A percentile compares a stretch with the other conserved stretches of the same genome.
Conservation (phyloP, 768 basidiomycete genomes). For the Tulasnella sp. region DNA sequence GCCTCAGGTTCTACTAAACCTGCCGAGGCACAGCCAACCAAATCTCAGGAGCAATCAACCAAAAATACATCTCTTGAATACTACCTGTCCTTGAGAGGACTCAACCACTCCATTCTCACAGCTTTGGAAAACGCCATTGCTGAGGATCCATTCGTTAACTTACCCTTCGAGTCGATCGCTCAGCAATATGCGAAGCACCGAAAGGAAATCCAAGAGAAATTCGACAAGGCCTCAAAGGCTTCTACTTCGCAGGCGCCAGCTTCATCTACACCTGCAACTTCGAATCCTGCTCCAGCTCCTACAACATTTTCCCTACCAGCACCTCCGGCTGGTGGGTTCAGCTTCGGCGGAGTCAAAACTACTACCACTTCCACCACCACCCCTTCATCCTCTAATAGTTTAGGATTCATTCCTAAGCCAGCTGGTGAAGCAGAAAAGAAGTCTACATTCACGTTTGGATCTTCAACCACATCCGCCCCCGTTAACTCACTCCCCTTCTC, state of each 20-base stretch:
- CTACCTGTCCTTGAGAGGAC: conserved; percentile 14
- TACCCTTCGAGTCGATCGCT: conserved; percentile 3
- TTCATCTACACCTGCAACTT: background rate
- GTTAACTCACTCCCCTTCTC: no score
- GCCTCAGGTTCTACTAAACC: background rate
- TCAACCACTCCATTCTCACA: conserved; percentile 15
- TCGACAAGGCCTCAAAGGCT: background rate
- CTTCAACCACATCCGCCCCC: background rate
- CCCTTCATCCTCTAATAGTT: background rate
- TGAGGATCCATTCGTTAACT: conserved; percentile 15
- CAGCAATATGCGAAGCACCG: conserved; percentile 10
- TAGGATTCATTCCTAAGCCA: no score
- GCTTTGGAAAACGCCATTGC: conserved; percentile 8
- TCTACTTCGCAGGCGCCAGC: background rate
- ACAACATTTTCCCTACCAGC: background rate
- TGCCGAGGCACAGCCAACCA: background rate
- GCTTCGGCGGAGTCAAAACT: background rate
- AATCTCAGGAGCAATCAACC: background rate
- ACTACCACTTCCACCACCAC: background rate
- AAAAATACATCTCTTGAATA: conserved; percentile 8
- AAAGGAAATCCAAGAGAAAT: conserved; percentile 8
- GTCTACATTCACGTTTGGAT: background rate
- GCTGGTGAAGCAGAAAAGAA: no score
- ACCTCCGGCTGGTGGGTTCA: conserved; percentile 8
- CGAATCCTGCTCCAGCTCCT: background rate